Conservation (phyloP, 805 yeast species). For the Sugiyamaella marilandica region DNA sequence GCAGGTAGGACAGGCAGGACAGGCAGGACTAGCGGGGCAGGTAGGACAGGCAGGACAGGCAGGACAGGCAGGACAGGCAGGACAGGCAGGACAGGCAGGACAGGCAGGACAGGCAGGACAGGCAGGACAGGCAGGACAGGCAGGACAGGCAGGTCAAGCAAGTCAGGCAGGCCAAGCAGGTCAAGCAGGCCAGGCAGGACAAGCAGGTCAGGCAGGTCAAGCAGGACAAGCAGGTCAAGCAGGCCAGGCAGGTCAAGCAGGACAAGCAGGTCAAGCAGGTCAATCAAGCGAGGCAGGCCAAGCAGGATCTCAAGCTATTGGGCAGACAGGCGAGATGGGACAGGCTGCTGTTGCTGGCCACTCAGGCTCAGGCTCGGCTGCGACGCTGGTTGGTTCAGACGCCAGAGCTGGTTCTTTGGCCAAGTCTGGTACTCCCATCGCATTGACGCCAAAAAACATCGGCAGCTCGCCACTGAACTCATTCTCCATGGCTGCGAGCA, state of each 20-base stretch:
- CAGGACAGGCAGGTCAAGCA: no score
- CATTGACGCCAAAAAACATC: neutral
- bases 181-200: no score
- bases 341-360: neutral
- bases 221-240: neutral
- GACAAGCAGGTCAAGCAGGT: neutral
- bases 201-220: neutral
- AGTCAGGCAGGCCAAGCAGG: no score
- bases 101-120: no score
- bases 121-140: no score
- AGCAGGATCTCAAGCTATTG: neutral
- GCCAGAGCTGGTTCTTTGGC: neutral
- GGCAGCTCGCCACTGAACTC: slow-evolving; percentile 37
- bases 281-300: neutral
- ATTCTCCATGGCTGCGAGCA: slow-evolving; percentile 74
- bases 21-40: no score
- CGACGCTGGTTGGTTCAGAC: neutral
- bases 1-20: no score
- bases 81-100: no score
- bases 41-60: no score
- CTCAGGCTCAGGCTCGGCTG: neutral
- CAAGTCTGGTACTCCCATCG: neutral
- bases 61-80: no score
- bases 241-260: neutral
- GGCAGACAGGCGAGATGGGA: neutral